phyloP scores from a whole-genome alignment of 1,284 basidiomycete species.

The Tilletia indica region DNA sequence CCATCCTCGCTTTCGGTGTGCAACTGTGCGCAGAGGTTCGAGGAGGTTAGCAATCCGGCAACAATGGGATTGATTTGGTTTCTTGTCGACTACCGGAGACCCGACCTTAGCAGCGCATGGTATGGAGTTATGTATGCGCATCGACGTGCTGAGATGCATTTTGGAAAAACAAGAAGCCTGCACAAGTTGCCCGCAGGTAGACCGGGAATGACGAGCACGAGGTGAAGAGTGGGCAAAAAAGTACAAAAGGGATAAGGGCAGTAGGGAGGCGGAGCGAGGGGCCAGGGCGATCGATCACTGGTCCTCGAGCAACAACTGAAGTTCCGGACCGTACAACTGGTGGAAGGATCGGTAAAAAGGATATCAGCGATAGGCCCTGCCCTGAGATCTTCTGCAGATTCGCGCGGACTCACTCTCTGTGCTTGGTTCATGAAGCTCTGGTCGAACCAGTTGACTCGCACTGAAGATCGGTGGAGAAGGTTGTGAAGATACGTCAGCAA shows the following conservation, averaged over 20 bases:
- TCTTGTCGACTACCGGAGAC: too few relatives aligned
- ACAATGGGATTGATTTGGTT: too few relatives aligned
- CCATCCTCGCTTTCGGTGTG: too few relatives aligned
- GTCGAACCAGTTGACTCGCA: slow-evolving; percentile 56
- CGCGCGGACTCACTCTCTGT: slow-evolving; percentile 8
- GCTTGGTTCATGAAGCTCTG: slow-evolving; percentile 47
- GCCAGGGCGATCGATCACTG: slow-evolving; percentile 30
- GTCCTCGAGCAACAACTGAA: slow-evolving; percentile 51
- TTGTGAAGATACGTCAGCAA: neutral
- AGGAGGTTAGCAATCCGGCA: too few relatives aligned
- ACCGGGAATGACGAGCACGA: neutral
- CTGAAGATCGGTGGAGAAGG: slow-evolving; percentile 10
- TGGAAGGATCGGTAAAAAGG: neutral
- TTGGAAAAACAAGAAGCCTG: too few relatives aligned
- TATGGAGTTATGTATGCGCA: too few relatives aligned
- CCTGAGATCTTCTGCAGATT: too few relatives aligned
- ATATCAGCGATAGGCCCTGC: neutral
- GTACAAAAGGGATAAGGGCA: slow-evolving; percentile 9
- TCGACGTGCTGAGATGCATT: too few relatives aligned
- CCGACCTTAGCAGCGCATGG: too few relatives aligned
- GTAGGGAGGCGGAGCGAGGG: neutral
- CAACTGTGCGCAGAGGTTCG: too few relatives aligned
- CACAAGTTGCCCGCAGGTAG: too few relatives aligned
- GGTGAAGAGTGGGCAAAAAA: slow-evolving; percentile 5
- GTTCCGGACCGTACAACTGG: slow-evolving; percentile 52